Evolutionary conservation across 2,329 filamentous ascomycete genomes (phyloP).

Genomic region (Coniochaeta sp.): DNA sequence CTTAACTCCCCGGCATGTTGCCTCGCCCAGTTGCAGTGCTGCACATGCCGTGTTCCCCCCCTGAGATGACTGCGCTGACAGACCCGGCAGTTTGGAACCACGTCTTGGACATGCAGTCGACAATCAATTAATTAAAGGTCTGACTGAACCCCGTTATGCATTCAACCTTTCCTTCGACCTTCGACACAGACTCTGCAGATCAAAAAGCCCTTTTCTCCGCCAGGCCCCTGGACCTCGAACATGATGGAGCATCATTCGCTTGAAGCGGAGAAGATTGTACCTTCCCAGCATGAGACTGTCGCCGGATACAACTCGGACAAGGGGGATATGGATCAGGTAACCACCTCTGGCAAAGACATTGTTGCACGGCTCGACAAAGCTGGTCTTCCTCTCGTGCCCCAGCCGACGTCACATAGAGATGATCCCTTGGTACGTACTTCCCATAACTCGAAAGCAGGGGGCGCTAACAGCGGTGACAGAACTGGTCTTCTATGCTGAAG

Average conservation of each 20-base stretch:
- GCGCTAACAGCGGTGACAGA: constrained; percentile 6
- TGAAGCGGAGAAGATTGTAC: not conserved
- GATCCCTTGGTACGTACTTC: constrained; percentile 12
- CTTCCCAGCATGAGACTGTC: not conserved
- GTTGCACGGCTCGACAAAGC: constrained; percentile 10
- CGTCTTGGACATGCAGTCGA: not conserved
- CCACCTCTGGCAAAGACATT: not conserved
- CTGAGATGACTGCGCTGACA: not conserved
- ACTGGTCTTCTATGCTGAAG: constrained; percentile 16
- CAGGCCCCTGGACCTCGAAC: not conserved
- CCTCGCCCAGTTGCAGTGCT: not conserved
- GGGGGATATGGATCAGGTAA: not conserved
- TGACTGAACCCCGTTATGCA: not conserved
- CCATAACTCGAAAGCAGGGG: not conserved
- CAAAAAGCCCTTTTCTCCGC: too few species aligned
- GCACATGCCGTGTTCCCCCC: not conserved
- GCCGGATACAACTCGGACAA: not conserved
- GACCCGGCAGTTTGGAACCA: not conserved
- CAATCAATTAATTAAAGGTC: not conserved
- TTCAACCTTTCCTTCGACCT: not conserved
- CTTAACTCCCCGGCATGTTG: constrained; percentile 1
- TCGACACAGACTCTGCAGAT: not conserved
- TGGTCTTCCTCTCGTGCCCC: constrained; percentile 15
- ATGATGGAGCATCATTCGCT: not conserved
- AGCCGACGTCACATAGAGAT: constrained; percentile 13